Base-by-base conservation (phyloP, 306 rosid genomes). In the Abrus pulchellus region DNA sequence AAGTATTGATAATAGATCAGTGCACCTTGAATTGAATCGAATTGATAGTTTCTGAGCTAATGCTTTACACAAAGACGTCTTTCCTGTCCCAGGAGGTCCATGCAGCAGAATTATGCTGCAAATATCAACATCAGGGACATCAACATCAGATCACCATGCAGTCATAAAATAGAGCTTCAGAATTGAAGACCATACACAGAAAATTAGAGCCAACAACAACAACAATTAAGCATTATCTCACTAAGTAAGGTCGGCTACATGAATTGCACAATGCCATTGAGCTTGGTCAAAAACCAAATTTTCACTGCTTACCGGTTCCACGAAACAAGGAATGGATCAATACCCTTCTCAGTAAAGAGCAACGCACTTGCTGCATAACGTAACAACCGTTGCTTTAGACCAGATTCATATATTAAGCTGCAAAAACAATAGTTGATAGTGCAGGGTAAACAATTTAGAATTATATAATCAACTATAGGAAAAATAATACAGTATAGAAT, bases 41-140 rank as follows among this genome's bases (percentile, higher is more conserved):
- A 96, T 88, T 57, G 97, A 92, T 73, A 96, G 88, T 86, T 96
- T 96, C 78, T 96, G 99, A 75, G 98, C 97, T 82, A 96, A 81
- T 57, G 99, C 97, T 89, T 96, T 96, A 64, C 99, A 96, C 83
- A 93, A 88, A 70, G 98, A 93, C 38, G 99, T 96, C 85, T 93
- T 96, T 65, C 98, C 98, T 28, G 98, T 96, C 59, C 98, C 98
- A 27, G 97, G 99, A 60, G 99, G 98, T 80, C 98, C 99, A 76
- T 96, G 99, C 71, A 96, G 86, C 76, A 96, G 90, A 76, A 96
- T 81, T 79, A 93, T 91, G 82, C 99, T 93, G 89, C 83, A 72
- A 79, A 76, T 76, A 67, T 69, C 20, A 20, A 20, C 20, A 20
- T 44, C 33, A 65, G 3, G 33, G 36, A 45, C 70, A 75, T 13